Percentiles rank a stretch among this genome's conserved stretches.
These are phyloP conservation scores for Arachnopeziza araneosa DNA, from an alignment of 2,329 filamentous ascomycete species.

Conservation along the genomic window DNA sequence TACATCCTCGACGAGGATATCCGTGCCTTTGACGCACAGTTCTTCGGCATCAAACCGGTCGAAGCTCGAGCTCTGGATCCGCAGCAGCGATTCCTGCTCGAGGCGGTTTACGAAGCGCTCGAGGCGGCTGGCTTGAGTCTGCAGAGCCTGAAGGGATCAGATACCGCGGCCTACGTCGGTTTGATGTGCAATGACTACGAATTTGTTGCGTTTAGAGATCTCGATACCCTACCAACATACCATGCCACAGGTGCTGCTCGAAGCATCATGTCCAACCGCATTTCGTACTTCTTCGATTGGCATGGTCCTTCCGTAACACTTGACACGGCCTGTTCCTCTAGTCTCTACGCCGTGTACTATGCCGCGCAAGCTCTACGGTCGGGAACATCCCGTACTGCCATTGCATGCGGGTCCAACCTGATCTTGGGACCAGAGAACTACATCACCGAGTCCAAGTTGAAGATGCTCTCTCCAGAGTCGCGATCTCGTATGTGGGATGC, in stretches of 20 bases:
- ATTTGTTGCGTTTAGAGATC: neutral
- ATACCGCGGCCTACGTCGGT: slow-evolving; percentile 43
- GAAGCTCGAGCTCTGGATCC: slow-evolving; percentile 23
- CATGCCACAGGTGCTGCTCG: slow-evolving; percentile 22
- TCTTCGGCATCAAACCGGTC: slow-evolving; percentile 13
- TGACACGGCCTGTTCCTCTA: slow-evolving; percentile 53
- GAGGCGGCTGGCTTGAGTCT: slow-evolving; percentile 24
- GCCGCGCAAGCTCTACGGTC: slow-evolving; percentile 43
- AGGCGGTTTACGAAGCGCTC: slow-evolving; percentile 23
- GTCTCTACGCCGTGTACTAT: slow-evolving; percentile 47
- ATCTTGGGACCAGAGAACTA: slow-evolving; percentile 6
- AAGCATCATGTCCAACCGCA: slow-evolving; percentile 45
- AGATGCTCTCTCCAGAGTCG: slow-evolving; percentile 8
- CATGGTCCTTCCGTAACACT: slow-evolving; percentile 44
- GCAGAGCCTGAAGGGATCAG: neutral
- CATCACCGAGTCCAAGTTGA: neutral
- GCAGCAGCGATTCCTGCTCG: slow-evolving; percentile 39
- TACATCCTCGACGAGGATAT: slow-evolving; percentile 10
- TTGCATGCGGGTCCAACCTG: slow-evolving; percentile 34
- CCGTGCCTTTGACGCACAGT: slow-evolving; percentile 12
- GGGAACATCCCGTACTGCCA: slow-evolving; percentile 37
- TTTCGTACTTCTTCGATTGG: slow-evolving; percentile 50
- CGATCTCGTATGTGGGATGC: slow-evolving; percentile 45
- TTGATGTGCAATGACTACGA: slow-evolving; percentile 31
- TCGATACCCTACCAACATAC: neutral